Evolutionary conservation across 768 basidiomycete species (phyloP).

Genomic region (Boletus rubroflammeus): DNA sequence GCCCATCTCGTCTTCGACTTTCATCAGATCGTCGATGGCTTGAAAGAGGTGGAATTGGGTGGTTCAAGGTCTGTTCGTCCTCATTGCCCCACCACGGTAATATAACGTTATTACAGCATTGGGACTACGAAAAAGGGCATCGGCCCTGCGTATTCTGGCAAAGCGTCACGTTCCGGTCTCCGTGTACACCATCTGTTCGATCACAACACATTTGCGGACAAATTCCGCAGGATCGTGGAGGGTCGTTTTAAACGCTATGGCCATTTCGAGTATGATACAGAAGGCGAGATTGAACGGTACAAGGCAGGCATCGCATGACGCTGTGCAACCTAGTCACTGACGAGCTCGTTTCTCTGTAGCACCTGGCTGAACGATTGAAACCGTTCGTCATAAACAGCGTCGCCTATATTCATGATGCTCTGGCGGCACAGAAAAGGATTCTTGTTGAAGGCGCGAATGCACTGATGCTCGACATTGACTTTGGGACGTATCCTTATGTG

Average conservation of each 20-base stretch:
- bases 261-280: slow-evolving; percentile 96
- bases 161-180: slow-evolving; percentile 93
- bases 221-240: slow-evolving; percentile 95
- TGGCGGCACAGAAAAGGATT: slow-evolving; percentile 70
- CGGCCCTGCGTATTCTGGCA: slow-evolving; percentile 97
- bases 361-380: slow-evolving; percentile 74
- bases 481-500: slow-evolving; percentile 97
- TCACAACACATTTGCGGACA: slow-evolving; percentile 74
- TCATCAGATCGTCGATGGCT: slow-evolving; percentile 98
- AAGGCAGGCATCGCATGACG: slow-evolving; percentile 49
- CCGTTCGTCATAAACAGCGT: slow-evolving; percentile 92
- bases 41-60: slow-evolving; percentile 97
- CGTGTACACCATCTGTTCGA: slow-evolving; percentile 97
- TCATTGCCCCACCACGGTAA: neutral
- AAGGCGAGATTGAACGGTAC: slow-evolving; percentile 91
- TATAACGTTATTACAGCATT: slow-evolving; percentile 51
- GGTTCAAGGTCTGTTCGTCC: slow-evolving; percentile 58
- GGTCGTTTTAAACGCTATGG: slow-evolving; percentile 98
- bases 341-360: slow-evolving; percentile 37
- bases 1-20: slow-evolving; percentile 98
- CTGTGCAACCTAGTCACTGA: neutral
- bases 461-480: slow-evolving; percentile 97
- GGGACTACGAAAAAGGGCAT: slow-evolving; percentile 98
- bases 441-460: slow-evolving; percentile 98
- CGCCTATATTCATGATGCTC: slow-evolving; percentile 76